Conservation (phyloP, 108 stramenopile genomes). For the Cyclotella baltica region DNA sequence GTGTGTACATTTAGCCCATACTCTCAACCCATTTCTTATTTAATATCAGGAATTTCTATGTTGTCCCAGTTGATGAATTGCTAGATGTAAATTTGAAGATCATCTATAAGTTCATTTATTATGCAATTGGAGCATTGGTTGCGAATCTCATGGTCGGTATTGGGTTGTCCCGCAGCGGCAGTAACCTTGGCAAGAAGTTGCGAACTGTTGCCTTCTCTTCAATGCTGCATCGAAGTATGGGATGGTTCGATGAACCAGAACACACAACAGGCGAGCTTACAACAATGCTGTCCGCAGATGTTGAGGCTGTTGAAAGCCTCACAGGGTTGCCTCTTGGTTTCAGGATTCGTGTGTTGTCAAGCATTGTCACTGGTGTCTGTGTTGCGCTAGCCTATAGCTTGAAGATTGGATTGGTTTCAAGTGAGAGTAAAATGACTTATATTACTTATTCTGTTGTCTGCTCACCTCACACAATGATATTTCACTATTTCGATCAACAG, state of each 20-base stretch:
- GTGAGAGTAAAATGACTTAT: too few species aligned
- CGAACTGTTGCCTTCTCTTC: conserved; percentile 31
- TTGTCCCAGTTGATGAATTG: conserved; percentile 29
- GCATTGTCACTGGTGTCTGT: conserved; percentile 41
- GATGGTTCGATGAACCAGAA: conserved; percentile 50
- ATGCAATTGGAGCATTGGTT: conserved; percentile 37
- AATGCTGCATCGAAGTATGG: conserved; percentile 44
- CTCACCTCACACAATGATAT: too few species aligned
- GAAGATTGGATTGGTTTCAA: conserved; percentile 44
- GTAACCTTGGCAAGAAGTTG: conserved; percentile 40
- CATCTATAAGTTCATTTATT: conserved; percentile 34
- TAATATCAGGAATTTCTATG: conserved; percentile 31
- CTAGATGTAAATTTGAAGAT: conserved; percentile 16
- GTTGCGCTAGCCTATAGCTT: conserved; percentile 41
- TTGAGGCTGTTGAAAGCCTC: conserved; percentile 37
- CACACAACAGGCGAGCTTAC: conserved; percentile 50
- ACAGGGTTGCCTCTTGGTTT: conserved; percentile 43
- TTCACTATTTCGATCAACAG: too few species aligned
- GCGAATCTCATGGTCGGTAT: conserved; percentile 45
- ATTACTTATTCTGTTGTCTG: too few species aligned
- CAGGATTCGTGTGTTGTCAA: conserved; percentile 34
- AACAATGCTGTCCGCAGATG: conserved; percentile 33
- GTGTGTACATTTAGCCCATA: not conserved
- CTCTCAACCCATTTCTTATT: not conserved
- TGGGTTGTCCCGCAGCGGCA: conserved; percentile 41